These are phyloP conservation scores for Zhuliangozyma parablackwelliae DNA, from an alignment of 1,139 yeast genomes.

Conservation along the genomic window DNA sequence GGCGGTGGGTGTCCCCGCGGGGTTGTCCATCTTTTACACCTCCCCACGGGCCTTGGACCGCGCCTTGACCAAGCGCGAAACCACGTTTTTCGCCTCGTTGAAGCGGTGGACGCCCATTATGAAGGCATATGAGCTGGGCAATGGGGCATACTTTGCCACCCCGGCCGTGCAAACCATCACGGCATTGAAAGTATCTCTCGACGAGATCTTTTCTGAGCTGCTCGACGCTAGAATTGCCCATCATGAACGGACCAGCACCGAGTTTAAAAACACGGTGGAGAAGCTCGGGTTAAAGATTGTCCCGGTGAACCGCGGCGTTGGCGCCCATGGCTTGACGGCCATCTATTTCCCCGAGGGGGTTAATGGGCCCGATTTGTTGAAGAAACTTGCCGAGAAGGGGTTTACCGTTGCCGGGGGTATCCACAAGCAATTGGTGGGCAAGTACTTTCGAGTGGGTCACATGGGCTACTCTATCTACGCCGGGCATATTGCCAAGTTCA, in stretches of 20 bases:
- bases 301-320: slow-evolving; percentile 54
- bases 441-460: slow-evolving; percentile 92
- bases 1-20: slow-evolving; percentile 94
- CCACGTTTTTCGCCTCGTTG: slow-evolving; percentile 70
- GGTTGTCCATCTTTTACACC: slow-evolving; percentile 73
- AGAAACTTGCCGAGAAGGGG: slow-evolving; percentile 57
- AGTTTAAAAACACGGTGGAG: slow-evolving; percentile 57
- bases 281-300: slow-evolving; percentile 66
- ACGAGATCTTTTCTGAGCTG: slow-evolving; percentile 59
- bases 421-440: slow-evolving; percentile 72
- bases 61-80: slow-evolving; percentile 54
- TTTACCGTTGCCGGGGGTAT: slow-evolving; percentile 88
- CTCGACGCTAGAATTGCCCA: slow-evolving; percentile 59
- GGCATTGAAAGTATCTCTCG: slow-evolving; percentile 74
- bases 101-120: slow-evolving; percentile 87
- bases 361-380: slow-evolving; percentile 60
- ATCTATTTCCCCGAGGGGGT: slow-evolving; percentile 77
- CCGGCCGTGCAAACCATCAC: slow-evolving; percentile 87
- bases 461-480: slow-evolving; percentile 65
- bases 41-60: slow-evolving; percentile 69
- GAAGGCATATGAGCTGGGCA: slow-evolving; percentile 80
- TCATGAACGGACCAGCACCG: slow-evolving; percentile 59
- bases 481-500: slow-evolving; percentile 38
- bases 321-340: slow-evolving; percentile 88
- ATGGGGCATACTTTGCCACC: slow-evolving; percentile 87